These are phyloP conservation scores for Rhizopus arrhizus DNA, from an alignment of 371 early-diverging fungal genomes.

Conservation along the genomic window DNA sequence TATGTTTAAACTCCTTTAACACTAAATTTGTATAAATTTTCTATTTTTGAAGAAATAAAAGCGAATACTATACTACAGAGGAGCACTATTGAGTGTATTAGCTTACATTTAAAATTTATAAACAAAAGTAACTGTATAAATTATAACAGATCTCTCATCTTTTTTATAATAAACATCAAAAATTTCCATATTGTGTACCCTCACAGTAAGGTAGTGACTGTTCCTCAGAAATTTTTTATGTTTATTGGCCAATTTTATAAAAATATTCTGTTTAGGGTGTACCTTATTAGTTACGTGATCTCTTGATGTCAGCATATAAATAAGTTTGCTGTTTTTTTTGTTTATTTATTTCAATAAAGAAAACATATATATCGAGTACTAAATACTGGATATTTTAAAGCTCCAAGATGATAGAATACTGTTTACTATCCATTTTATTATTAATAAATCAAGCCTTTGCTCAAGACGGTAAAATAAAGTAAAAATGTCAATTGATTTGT, in stretches of 20 bases:
- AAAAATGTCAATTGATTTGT: neutral
- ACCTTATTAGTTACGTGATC: constrained; percentile 19
- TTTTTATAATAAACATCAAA: neutral
- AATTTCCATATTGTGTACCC: neutral
- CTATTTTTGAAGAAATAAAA: neutral
- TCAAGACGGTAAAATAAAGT: constrained; percentile 1
- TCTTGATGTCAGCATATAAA: constrained; percentile 11
- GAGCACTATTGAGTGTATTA: too few species aligned
- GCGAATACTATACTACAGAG: neutral
- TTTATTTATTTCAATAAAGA: neutral
- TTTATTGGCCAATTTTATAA: constrained; percentile 13
- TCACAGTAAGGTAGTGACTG: constrained; percentile 10
- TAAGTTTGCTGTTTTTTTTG: constrained; percentile 2
- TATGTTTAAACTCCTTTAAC: neutral
- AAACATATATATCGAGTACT: neutral
- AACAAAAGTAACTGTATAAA: too few species aligned
- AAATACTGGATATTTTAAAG: neutral
- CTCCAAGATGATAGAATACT: neutral
- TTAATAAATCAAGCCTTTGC: constrained; percentile 2
- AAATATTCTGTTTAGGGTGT: constrained; percentile 5
- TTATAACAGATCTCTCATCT: neutral
- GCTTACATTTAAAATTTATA: too few species aligned
- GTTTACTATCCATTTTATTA: neutral
- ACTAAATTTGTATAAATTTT: constrained; percentile 2
- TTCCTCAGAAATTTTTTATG: constrained; percentile 18